phyloP scores from a whole-genome alignment of 2,329 filamentous ascomycete genomes.

The Colletotrichum viniferum region DNA sequence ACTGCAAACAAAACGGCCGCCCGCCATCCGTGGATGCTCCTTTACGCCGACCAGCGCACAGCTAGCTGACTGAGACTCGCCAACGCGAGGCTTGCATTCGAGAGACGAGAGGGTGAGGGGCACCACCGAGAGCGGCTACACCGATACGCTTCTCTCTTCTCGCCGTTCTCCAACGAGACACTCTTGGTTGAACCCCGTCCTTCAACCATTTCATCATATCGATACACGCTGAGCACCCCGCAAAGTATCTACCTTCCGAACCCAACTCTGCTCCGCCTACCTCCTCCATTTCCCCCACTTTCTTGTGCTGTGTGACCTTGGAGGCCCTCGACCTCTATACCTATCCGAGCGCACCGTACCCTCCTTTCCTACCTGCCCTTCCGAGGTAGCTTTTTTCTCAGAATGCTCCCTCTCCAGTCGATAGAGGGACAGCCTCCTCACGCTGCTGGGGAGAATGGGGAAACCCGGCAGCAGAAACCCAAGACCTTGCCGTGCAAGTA shows the following conservation, averaged over 20 bases:
- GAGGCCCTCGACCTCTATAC: constrained; percentile 25
- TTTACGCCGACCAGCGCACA: neutral
- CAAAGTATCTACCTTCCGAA: constrained; percentile 12
- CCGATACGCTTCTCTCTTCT: neutral
- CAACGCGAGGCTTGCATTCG: neutral
- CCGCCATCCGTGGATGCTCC: neutral
- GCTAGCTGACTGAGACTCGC: neutral
- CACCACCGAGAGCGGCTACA: neutral
- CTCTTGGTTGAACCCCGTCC: neutral
- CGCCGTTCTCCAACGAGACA: neutral
- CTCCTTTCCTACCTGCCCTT: constrained; percentile 22
- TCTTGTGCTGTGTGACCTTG: constrained; percentile 37
- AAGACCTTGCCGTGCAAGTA: constrained; percentile 68
- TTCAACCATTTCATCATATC: constrained; percentile 1
- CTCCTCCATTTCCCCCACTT: constrained; percentile 27
- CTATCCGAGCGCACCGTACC: constrained; percentile 21
- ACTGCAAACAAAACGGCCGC: neutral
- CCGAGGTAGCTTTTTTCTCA: constrained; percentile 22
- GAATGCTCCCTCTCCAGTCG: constrained; percentile 59
- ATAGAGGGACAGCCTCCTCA: constrained; percentile 50
- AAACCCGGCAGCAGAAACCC: constrained; percentile 62
- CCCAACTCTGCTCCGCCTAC: constrained; percentile 18
- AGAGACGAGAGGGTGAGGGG: neutral
- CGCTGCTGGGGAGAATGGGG: constrained; percentile 48
- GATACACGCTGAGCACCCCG: constrained; percentile 10